phyloP scores from a whole-genome alignment of 2,329 filamentous ascomycete species.

The Dothideomycetes sp. region DNA sequence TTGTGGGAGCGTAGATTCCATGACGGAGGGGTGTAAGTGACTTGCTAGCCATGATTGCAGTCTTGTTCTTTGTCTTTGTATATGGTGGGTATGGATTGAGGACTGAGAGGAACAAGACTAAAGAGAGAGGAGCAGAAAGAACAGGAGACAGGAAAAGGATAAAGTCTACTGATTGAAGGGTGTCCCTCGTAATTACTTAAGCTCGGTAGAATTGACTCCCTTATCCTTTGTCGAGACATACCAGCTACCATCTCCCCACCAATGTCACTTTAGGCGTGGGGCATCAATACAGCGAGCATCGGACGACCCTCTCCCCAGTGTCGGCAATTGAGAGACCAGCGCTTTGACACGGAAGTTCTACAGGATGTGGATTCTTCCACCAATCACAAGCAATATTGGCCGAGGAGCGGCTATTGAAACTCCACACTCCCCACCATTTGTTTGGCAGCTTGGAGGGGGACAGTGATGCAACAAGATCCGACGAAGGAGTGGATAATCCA shows the following conservation, averaged over 20 bases:
- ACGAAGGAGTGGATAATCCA: too few species aligned
- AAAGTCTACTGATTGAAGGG: constrained; percentile 2
- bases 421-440: constrained; percentile 12
- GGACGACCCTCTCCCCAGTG: background rate
- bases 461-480: background rate
- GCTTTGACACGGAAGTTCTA: background rate
- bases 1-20: constrained; percentile 79
- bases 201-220: constrained; percentile 4
- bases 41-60: constrained; percentile 23
- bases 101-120: background rate
- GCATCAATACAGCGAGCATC: background rate
- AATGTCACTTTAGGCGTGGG: background rate
- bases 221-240: constrained; percentile 1
- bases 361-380: background rate
- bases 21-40: constrained; percentile 55
- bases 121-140: background rate
- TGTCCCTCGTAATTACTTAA: constrained; percentile 11
- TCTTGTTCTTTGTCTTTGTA: constrained; percentile 6
- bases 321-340: constrained; percentile 4
- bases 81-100: background rate
- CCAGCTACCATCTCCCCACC: too few species aligned
- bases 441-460: background rate
- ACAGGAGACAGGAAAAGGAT: constrained; percentile 1
- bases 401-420: background rate
- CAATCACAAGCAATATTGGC: background rate